phyloP scores from a whole-genome alignment of 1,284 basidiomycete genomes.

The Lignosus rhinocerotis region DNA sequence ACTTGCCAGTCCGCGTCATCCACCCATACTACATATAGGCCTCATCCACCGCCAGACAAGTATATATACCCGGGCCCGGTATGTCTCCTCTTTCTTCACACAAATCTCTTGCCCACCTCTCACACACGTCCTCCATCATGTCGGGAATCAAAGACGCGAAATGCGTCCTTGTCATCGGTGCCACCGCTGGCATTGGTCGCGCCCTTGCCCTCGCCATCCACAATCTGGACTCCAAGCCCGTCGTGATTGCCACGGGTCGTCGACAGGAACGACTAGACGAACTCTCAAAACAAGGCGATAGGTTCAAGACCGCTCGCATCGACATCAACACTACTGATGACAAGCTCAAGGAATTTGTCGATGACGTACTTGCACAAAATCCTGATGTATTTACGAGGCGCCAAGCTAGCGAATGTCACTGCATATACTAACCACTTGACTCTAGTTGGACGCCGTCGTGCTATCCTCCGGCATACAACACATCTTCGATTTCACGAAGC shows the following conservation, averaged over 20 bases:
- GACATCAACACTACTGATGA: slow-evolving; percentile 44
- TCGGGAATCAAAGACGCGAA: slow-evolving; percentile 50
- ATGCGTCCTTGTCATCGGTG: slow-evolving; percentile 61
- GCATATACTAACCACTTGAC: not conserved
- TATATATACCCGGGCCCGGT: slow-evolving; percentile 2
- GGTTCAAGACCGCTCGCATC: slow-evolving; percentile 43
- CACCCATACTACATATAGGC: no score
- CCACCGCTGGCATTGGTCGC: slow-evolving; percentile 62
- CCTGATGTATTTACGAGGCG: slow-evolving; percentile 43
- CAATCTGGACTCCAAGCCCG: slow-evolving; percentile 49
- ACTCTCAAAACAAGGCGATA: slow-evolving; percentile 36
- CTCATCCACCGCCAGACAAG: not conserved
- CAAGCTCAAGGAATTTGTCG: slow-evolving; percentile 42
- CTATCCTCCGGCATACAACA: slow-evolving; percentile 58
- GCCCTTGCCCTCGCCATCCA: slow-evolving; percentile 56
- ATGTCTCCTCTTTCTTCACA: not conserved
- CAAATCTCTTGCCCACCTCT: not conserved
- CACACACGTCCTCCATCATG: slow-evolving; percentile 30
- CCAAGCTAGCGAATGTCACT: not conserved
- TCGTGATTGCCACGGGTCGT: slow-evolving; percentile 57
- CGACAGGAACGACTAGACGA: slow-evolving; percentile 53
- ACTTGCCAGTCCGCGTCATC: no score
- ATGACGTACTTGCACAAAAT: slow-evolving; percentile 42
- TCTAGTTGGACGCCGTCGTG: slow-evolving; percentile 51
- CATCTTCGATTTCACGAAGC: slow-evolving; percentile 48